Evolutionary conservation across 225 moss, liverwort and hornwort genomes (phyloP).

Genomic region (Anthoceros angustus): DNA sequence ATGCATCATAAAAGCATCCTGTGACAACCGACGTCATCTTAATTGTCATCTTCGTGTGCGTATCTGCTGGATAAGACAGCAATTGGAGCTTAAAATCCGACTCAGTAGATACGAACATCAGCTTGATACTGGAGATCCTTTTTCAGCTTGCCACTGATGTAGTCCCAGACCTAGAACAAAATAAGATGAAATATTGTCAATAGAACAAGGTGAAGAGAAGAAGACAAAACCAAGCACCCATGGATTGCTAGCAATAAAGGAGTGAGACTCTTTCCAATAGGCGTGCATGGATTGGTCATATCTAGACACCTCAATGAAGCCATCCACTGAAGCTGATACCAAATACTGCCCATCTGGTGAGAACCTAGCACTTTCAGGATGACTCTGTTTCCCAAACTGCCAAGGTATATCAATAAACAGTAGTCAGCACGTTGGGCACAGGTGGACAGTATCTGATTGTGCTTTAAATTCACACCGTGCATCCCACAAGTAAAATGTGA

Average conservation of each 20-base stretch:
- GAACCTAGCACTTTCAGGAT: constrained; percentile 92
- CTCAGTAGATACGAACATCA: constrained; percentile 34
- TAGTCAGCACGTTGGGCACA: constrained; percentile 11
- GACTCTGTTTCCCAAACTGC: constrained; percentile 97
- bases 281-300: too few relatives aligned
- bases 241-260: neutral
- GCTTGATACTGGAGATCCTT: constrained; percentile 97
- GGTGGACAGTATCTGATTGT: too few relatives aligned
- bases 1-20: constrained; percentile 99
- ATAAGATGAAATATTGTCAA: neutral
- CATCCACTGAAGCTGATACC: constrained; percentile 90
- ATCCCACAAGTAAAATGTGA: too few relatives aligned
- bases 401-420: constrained; percentile 62
- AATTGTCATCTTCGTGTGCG: neutral
- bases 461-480: too few relatives aligned
- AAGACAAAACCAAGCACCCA: neutral
- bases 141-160: constrained; percentile 94
- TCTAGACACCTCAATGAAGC: constrained; percentile 81
- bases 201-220: neutral
- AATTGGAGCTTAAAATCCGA: neutral
- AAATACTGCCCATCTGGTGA: constrained; percentile 95
- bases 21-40: neutral
- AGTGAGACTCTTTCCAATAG: neutral
- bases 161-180: constrained; percentile 78
- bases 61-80: neutral